Evolutionary conservation across 805 yeast genomes (phyloP).

Genomic region (Wickerhamiella dianesei): DNA sequence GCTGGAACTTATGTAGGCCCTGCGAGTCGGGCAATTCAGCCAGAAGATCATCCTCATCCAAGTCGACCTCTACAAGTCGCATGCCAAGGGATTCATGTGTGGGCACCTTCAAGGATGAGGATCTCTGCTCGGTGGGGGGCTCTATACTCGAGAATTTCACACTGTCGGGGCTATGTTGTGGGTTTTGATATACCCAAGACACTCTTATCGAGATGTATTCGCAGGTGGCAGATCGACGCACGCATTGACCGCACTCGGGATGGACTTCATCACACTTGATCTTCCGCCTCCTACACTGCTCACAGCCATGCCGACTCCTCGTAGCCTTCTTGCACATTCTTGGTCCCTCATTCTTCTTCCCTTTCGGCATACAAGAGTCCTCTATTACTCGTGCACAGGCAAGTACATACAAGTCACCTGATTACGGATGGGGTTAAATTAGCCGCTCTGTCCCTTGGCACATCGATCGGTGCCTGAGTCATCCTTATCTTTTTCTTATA

Average conservation of each 20-base stretch:
- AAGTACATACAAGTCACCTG: not conserved
- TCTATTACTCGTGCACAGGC: not conserved
- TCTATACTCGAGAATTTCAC: not conserved
- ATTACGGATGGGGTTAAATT: not conserved
- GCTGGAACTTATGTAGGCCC: not conserved
- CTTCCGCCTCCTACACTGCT: conserved; percentile 47
- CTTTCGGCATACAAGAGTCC: not conserved
- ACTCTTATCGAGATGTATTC: not conserved
- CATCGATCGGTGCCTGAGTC: not conserved
- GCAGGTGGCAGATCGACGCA: not conserved
- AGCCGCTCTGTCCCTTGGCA: not conserved
- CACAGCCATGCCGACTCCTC: conserved; percentile 40
- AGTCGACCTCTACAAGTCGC: not conserved
- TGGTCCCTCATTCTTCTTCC: not conserved
- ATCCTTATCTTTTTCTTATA: not conserved
- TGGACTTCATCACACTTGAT: conserved; percentile 53
- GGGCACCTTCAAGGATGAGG: not conserved
- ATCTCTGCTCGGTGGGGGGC: not conserved
- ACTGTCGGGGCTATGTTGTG: not conserved
- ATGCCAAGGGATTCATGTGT: not conserved
- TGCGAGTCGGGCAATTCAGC: not conserved
- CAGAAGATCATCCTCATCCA: not conserved
- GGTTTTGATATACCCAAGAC: not conserved
- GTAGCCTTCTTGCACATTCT: not conserved
- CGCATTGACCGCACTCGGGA: conserved; percentile 47